A percentile compares a stretch with the other conserved stretches of the same genome.
Evolutionary conservation across 1,284 basidiomycete genomes (phyloP).

Genomic region (Trichosporon sp.): DNA sequence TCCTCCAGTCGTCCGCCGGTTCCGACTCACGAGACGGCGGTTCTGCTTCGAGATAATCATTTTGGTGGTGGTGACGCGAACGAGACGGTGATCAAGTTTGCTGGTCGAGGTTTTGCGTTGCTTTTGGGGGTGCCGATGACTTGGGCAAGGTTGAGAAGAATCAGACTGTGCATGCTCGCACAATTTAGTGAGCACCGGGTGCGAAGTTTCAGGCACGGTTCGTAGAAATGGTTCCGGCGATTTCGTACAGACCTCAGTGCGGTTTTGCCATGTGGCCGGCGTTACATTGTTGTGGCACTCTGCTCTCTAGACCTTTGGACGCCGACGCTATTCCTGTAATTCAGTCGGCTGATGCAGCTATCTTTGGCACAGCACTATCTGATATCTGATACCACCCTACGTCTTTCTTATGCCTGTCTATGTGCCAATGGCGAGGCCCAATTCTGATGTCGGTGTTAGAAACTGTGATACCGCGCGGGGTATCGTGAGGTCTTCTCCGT

Average conservation of each 20-base stretch:
- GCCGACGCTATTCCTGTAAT: not conserved
- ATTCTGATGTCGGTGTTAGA: too few species aligned
- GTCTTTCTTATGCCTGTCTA: too few species aligned
- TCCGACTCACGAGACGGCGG: conserved; percentile 44
- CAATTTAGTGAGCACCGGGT: not conserved
- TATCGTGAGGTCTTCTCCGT: too few species aligned
- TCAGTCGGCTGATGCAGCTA: too few species aligned
- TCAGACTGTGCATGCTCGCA: not conserved
- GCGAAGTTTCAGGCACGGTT: conserved; percentile 3
- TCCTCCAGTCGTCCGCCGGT: not conserved
- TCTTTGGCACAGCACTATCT: too few species aligned
- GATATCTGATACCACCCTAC: too few species aligned
- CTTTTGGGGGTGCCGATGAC: conserved; percentile 30
- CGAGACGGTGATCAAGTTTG: conserved; percentile 7
- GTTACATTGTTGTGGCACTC: not conserved
- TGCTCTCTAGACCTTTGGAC: not conserved
- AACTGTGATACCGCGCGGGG: too few species aligned
- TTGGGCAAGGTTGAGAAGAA: conserved; percentile 17
- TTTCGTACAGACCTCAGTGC: not conserved
- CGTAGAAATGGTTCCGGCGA: not conserved
- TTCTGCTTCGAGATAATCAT: conserved; percentile 49
- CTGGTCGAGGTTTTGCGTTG: conserved; percentile 22
- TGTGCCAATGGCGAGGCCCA: too few species aligned
- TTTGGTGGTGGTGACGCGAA: conserved; percentile 19
- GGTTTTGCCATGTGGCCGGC: not conserved